Evolutionary conservation across 83 land plant genomes (phyloP).

Genomic region (Larix sibirica): DNA sequence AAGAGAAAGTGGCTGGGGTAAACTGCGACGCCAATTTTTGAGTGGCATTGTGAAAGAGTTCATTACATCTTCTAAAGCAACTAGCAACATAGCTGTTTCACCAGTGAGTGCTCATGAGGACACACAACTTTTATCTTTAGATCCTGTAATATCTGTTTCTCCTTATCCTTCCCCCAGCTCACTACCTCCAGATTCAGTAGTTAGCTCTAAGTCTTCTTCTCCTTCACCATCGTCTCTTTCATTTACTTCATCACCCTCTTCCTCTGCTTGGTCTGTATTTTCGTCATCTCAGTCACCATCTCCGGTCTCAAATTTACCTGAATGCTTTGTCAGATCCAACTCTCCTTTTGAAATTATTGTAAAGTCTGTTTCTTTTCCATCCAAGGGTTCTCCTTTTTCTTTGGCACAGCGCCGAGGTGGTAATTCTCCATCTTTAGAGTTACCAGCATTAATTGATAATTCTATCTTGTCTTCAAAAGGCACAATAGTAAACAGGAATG

Average conservation of each 20-base stretch:
- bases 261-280: conserved; percentile 31
- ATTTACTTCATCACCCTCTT: conserved; percentile 30
- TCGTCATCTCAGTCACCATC: conserved; percentile 23
- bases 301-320: conserved; percentile 19
- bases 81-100: conserved; percentile 29
- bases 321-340: conserved; percentile 7
- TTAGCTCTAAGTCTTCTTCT: conserved; percentile 43
- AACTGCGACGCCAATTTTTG: conserved; percentile 29
- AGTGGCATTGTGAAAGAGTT: conserved; percentile 26
- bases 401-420: conserved; percentile 48
- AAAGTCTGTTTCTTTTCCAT: conserved; percentile 18
- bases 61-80: neutral
- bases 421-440: conserved; percentile 29
- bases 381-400: conserved; percentile 31
- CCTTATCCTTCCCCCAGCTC: conserved; percentile 25
- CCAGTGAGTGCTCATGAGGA: conserved; percentile 3
- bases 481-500: neutral
- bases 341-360: conserved; percentile 7
- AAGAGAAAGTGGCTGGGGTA: conserved; percentile 42
- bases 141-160: conserved; percentile 11
- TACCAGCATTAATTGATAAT: conserved; percentile 32
- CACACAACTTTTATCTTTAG: conserved; percentile 3
- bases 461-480: conserved; percentile 2
- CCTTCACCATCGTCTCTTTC: conserved; percentile 30
- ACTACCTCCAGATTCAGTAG: conserved; percentile 22